Percentiles rank a stretch among this genome's conserved stretches.
phyloP scores from a whole-genome alignment of 257 asterid species.

The Solanum virginianum region DNA sequence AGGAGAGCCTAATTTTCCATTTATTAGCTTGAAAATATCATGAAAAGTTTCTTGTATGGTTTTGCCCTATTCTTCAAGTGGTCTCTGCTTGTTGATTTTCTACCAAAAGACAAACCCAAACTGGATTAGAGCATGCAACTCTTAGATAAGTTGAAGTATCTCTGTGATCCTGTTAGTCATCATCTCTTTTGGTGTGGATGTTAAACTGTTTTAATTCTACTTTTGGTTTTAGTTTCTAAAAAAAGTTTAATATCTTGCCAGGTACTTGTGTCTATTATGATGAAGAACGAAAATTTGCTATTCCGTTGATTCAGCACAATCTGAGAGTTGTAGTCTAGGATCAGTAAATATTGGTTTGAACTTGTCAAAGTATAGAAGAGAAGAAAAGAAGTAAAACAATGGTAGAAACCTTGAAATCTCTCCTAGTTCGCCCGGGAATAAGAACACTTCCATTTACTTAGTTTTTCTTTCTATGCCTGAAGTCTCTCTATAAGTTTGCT shows the following conservation, averaged over 20 bases:
- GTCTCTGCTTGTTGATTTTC: background rate
- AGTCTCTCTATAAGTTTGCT: background rate
- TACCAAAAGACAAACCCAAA: background rate
- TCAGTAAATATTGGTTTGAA: background rate
- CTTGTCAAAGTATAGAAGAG: background rate
- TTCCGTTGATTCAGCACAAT: background rate
- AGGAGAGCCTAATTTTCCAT: background rate
- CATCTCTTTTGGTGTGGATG: background rate
- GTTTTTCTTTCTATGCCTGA: background rate
- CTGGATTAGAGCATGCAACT: background rate
- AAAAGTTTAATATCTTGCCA: background rate
- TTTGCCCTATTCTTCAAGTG: background rate
- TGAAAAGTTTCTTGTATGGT: background rate
- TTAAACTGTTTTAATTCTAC: background rate
- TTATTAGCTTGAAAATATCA: background rate
- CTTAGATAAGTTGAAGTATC: background rate
- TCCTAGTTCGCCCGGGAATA: background rate
- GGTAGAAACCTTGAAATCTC: background rate
- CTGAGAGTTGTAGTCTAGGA: background rate
- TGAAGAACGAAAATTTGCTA: background rate
- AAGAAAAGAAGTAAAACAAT: background rate
- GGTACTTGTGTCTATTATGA: background rate
- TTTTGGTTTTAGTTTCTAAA: background rate
- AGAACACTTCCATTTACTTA: background rate
- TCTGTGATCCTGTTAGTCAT: background rate